Percentiles rank a stretch among this genome's conserved stretches.
Conservation (phyloP, 2,329 filamentous ascomycete species). For the Sporothrix protearum region DNA sequence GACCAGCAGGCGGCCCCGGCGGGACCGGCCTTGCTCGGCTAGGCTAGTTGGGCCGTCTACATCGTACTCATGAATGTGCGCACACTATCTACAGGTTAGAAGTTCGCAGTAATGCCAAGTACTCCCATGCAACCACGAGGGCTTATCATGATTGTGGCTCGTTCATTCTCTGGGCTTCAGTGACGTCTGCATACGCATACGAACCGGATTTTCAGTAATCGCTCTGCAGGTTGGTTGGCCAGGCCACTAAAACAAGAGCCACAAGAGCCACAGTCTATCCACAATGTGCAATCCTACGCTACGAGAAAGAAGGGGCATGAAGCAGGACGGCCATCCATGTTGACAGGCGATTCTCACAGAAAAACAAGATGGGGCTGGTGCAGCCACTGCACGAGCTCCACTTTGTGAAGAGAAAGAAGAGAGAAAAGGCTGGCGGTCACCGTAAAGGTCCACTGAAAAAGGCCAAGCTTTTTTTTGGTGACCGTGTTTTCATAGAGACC, state of each 20-base stretch:
- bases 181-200: neutral
- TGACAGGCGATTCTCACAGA: neutral
- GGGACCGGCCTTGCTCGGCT: neutral
- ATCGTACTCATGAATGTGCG: no score
- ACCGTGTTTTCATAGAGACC: neutral
- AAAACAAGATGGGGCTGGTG: neutral
- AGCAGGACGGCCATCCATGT: neutral
- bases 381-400: neutral
- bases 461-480: neutral
- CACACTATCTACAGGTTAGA: no score
- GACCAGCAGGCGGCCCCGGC: slow-evolving; percentile 2
- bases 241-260: no score
- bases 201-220: neutral
- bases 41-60: neutral
- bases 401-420: neutral
- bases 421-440: neutral
- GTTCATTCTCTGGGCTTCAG: neutral
- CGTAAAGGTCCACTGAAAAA: neutral
- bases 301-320: neutral
- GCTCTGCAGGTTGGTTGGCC: neutral
- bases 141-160: neutral
- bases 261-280: neutral
- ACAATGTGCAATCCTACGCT: neutral
- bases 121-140: no score
- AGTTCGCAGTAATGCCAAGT: no score